phyloP scores from a whole-genome alignment of 148 eudicot species.

The Camellia sinensis region DNA sequence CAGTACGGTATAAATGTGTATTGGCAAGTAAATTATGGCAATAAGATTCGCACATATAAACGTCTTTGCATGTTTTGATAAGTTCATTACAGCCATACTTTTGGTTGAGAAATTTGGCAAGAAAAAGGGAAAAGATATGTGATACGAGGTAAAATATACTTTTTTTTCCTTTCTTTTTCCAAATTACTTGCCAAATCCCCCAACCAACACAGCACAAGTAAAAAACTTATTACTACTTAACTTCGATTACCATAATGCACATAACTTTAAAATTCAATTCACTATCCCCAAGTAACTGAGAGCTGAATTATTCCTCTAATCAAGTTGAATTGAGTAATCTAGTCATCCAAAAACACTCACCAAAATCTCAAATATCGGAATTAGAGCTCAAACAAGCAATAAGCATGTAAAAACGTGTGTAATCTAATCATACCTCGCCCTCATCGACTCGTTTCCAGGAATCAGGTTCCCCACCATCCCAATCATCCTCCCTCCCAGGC shows the following conservation, averaged over 20 bases:
- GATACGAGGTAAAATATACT: no score
- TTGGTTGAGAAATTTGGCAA: neutral
- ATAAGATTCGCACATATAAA: neutral
- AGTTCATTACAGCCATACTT: neutral
- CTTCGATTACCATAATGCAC: neutral
- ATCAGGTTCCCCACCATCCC: conserved; percentile 89
- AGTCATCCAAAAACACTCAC: neutral
- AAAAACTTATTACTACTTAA: neutral
- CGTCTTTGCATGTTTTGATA: no score
- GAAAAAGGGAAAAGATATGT: no score
- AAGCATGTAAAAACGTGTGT: no score
- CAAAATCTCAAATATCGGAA: neutral
- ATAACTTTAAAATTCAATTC: neutral
- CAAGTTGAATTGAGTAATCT: neutral
- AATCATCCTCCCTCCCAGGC: conserved; percentile 50
- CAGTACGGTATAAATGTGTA: neutral
- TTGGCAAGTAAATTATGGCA: neutral
- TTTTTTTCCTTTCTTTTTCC: no score
- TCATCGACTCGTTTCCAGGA: conserved; percentile 91
- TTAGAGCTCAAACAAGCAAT: neutral
- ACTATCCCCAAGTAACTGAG: neutral
- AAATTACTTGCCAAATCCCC: no score
- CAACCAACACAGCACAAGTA: no score
- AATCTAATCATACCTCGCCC: conserved; percentile 57
- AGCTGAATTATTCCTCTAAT: neutral